A percentile compares a stretch with the other conserved stretches of the same genome.
These are phyloP conservation scores for Galium porrigens DNA, from an alignment of 305 asterid genomes.

Conservation along the genomic window DNA sequence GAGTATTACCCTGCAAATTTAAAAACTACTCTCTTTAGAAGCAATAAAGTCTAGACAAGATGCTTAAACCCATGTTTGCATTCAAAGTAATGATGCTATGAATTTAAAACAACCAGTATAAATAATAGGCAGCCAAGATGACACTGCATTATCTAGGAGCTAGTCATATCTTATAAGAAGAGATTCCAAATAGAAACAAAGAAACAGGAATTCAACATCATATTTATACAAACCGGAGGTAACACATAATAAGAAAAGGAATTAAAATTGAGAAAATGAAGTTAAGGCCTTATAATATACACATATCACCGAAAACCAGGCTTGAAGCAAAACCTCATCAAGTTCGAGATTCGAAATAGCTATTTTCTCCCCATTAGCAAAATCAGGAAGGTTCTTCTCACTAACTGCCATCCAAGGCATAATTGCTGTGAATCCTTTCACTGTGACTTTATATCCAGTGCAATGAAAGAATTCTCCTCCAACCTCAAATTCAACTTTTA, in stretches of 20 bases:
- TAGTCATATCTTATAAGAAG: not conserved
- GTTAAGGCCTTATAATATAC: not conserved
- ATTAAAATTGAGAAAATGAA: not conserved
- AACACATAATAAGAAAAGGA: not conserved
- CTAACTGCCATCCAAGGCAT: slow-evolving; percentile 85
- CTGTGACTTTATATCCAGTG: slow-evolving; percentile 48
- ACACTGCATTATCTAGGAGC: not conserved
- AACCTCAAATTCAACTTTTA: slow-evolving; percentile 50
- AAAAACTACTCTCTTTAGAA: slow-evolving; percentile 10
- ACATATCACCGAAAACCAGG: not conserved
- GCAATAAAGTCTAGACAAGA: not conserved
- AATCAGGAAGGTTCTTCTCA: slow-evolving; percentile 59
- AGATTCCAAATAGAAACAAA: not conserved
- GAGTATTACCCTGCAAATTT: slow-evolving; percentile 53
- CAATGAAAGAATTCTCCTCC: slow-evolving; percentile 65
- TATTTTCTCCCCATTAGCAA: slow-evolving; percentile 47
- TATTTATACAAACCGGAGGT: not conserved
- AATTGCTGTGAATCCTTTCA: slow-evolving; percentile 64
- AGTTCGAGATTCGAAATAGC: slow-evolving; percentile 47
- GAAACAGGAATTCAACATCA: not conserved
- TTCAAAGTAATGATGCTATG: not conserved
- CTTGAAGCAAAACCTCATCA: slow-evolving; percentile 40
- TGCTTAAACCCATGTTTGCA: not conserved
- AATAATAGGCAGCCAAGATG: not conserved
- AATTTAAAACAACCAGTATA: not conserved